Conservation (phyloP, 2,329 filamentous ascomycete species). For the Fusarium verrucosum region DNA sequence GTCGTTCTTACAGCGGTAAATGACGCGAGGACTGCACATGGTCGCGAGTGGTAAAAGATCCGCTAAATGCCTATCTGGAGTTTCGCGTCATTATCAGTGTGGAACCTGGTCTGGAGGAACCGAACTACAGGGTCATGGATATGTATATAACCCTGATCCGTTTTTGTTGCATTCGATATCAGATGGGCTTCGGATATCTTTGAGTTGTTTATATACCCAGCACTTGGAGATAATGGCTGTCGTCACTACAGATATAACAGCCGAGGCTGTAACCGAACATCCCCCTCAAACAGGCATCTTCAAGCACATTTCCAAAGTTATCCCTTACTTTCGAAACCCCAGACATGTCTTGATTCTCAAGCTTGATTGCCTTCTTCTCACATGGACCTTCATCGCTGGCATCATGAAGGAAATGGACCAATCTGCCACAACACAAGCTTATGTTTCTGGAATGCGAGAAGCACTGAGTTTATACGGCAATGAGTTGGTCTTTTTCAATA, state of each 20-base stretch:
- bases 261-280: not conserved
- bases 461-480: constrained; percentile 56
- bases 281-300: constrained; percentile 32
- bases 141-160: constrained; percentile 31
- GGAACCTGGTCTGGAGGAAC: not conserved
- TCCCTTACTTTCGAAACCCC: constrained; percentile 44
- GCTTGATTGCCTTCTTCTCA: constrained; percentile 48
- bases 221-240: constrained; percentile 2
- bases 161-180: not conserved
- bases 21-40: constrained; percentile 33
- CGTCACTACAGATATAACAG: not conserved
- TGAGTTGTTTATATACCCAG: not conserved
- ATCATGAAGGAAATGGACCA: constrained; percentile 52
- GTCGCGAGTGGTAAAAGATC: constrained; percentile 26
- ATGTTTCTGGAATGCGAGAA: constrained; percentile 51
- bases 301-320: constrained; percentile 28
- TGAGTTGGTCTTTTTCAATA: constrained; percentile 62
- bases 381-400: constrained; percentile 51
- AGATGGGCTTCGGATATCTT: not conserved
- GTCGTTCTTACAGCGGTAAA: constrained; percentile 37
- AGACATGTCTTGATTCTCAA: constrained; percentile 50
- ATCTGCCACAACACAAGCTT: constrained; percentile 49
- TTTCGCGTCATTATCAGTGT: constrained; percentile 11
- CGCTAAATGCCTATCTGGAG: constrained; percentile 29
- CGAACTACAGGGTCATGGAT: constrained; percentile 13